These are phyloP conservation scores for Crithidia sp. DNA, from an alignment of 208 protist genomes.

Conservation along the genomic window DNA sequence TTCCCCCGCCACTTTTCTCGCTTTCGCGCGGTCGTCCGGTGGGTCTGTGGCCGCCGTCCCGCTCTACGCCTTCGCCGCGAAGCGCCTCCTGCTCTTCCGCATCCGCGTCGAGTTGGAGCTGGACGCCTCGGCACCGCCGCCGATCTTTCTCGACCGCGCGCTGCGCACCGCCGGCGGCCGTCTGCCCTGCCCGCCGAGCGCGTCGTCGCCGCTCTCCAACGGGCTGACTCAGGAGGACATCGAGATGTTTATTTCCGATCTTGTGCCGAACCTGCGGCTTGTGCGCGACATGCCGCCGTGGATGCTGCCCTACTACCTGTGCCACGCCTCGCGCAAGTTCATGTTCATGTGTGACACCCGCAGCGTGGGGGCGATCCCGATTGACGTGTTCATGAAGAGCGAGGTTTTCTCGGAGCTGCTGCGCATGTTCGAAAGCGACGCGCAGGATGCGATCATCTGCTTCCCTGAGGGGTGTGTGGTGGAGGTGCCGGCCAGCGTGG, in stretches of 20 bases:
- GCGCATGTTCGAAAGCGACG: conserved; percentile 89
- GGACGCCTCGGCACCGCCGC: conserved; percentile 51
- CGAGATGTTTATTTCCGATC: conserved; percentile 73
- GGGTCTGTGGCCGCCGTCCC: conserved; percentile 73
- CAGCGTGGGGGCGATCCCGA: conserved; percentile 72
- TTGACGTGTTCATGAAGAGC: conserved; percentile 85
- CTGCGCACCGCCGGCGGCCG: conserved; percentile 17
- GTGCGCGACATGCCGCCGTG: conserved; percentile 85
- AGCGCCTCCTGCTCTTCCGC: conserved; percentile 82
- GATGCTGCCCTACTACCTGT: conserved; percentile 92
- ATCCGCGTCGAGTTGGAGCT: conserved; percentile 84
- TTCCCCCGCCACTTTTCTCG: conserved; percentile 82
- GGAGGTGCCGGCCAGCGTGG: conserved; percentile 60
- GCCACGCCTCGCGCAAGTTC: conserved; percentile 91
- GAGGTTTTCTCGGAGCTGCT: conserved; percentile 91
- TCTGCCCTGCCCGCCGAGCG: conserved; percentile 61
- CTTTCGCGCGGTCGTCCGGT: conserved; percentile 62
- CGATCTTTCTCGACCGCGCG: conserved; percentile 27
- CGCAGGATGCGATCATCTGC: conserved; percentile 64
- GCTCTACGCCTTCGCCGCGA: conserved; percentile 86
- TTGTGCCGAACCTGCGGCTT: conserved; percentile 81
- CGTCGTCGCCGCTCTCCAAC: conserved; percentile 81
- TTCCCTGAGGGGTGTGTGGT: conserved; percentile 79
- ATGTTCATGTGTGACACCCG: conserved; percentile 93
- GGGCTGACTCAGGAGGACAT: conserved; percentile 84